Conservation (phyloP, 2,329 filamentous ascomycete genomes). For the Cercospora sp. region DNA sequence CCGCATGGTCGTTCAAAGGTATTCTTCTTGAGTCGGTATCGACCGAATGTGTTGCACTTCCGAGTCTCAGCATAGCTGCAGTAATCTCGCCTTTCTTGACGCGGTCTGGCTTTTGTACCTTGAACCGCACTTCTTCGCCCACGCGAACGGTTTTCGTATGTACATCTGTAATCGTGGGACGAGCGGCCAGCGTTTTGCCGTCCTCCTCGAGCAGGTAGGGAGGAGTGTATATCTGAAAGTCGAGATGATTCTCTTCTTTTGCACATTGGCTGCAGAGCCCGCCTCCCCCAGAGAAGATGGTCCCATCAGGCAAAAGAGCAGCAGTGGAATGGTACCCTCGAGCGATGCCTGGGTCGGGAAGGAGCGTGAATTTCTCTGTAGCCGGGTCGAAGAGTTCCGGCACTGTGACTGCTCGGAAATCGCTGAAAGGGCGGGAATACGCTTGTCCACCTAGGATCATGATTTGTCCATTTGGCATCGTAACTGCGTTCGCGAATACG, state of each 20-base stretch:
- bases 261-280: constrained; percentile 48
- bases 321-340: constrained; percentile 55
- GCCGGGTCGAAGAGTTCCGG: constrained; percentile 27
- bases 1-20: constrained; percentile 26
- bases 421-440: constrained; percentile 20
- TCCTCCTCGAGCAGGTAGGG: constrained; percentile 50
- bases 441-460: constrained; percentile 38
- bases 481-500: constrained; percentile 30
- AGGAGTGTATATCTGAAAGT: constrained; percentile 58
- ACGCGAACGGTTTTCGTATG: constrained; percentile 6
- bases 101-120: constrained; percentile 37
- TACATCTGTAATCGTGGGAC: not conserved
- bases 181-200: not conserved
- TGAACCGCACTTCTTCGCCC: constrained; percentile 4
- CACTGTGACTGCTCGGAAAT: constrained; percentile 24
- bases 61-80: constrained; percentile 48
- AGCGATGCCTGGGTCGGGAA: constrained; percentile 37
- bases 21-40: constrained; percentile 61
- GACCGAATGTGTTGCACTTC: constrained; percentile 55
- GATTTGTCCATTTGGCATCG: constrained; percentile 39
- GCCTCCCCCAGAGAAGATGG: constrained; percentile 54
- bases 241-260: constrained; percentile 49
- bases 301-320: constrained; percentile 54
- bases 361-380: constrained; percentile 20
- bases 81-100: not conserved